Base-by-base conservation (phyloP, 331 rosid genomes). In the Quercus lobata region DNA sequence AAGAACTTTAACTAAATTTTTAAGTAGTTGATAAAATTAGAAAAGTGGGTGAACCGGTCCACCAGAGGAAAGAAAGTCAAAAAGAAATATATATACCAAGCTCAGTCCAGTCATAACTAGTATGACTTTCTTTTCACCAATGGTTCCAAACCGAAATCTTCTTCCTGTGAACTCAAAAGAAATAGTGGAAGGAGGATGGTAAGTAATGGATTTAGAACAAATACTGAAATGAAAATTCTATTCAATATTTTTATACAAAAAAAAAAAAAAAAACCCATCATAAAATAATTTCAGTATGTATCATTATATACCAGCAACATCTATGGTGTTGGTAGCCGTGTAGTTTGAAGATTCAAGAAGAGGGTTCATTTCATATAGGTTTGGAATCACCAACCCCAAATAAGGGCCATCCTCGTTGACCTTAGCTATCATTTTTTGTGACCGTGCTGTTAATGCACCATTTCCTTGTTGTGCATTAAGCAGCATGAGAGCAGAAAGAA, bases 91-190 rank as follows among this genome's bases (percentile, higher is more conserved):
- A 21, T 14, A 19, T 79, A 86, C 82, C 87, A 81, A 55, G 63
- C 83, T 44, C 27, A 84, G 60, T 81, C 90, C 92, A 3, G 90
- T 88, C 92, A 90, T 90, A 57, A 88, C 90, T 54, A 85, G 55
- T 35, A 88, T 73, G 46, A 87, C 91, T 29, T 83, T 74, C 80
- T 86, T 80, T 24, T 76, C 71, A 1, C 86, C 85, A 57, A 88
- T 88, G 32, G 57, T 78, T 80, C 91, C 92, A 69, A 88, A 88
- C 32, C 92, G 90, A 73, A 86, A 87, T 86, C 93, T 87, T 78
- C 41, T 62, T 29, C 69, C 69, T 62, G 11, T 25, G 69, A 62
- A 25, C 41, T 15, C 41, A 62, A 62, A 29, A 18, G 16, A 62
- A 62, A 62, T 10, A 61, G n/a, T 25, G 7, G 1, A 25, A n/a